Percentiles rank a stretch among this genome's conserved stretches.
phyloP scores from a whole-genome alignment of 1,284 basidiomycete species.

The Ustilago tritici region DNA sequence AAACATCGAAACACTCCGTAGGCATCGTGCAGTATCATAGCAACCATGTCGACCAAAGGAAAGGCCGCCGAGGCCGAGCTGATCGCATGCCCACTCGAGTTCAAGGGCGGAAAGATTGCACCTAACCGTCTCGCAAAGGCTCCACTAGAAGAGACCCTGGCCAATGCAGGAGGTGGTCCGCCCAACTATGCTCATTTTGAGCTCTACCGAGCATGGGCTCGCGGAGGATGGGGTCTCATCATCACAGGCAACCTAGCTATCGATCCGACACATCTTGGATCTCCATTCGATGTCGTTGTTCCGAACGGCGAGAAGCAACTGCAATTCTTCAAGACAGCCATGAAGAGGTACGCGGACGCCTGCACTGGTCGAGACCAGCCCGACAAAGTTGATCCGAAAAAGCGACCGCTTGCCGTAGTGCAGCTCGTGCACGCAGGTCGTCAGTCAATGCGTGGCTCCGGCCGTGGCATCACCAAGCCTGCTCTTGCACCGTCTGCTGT shows the following conservation, averaged over 20 bases:
- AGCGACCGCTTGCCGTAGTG: slow-evolving; percentile 72
- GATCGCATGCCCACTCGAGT: slow-evolving; percentile 72
- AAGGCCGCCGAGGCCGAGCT: slow-evolving; percentile 34
- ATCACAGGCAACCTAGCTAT: slow-evolving; percentile 89
- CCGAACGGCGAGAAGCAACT: slow-evolving; percentile 71
- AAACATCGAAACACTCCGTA: background rate
- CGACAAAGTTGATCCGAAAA: slow-evolving; percentile 65
- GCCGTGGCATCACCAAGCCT: slow-evolving; percentile 75
- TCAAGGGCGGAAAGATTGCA: slow-evolving; percentile 74
- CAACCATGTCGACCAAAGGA: slow-evolving; percentile 13
- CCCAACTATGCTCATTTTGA: slow-evolving; percentile 72
- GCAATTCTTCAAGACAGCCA: slow-evolving; percentile 66
- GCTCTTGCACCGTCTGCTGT: slow-evolving; percentile 82
- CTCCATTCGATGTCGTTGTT: slow-evolving; percentile 83
- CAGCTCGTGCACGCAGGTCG: slow-evolving; percentile 89
- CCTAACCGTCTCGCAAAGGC: slow-evolving; percentile 73
- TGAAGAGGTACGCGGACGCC: slow-evolving; percentile 54
- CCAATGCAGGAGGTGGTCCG: slow-evolving; percentile 55
- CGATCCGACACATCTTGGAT: slow-evolving; percentile 77
- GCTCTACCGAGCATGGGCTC: slow-evolving; percentile 83
- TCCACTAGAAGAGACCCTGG: slow-evolving; percentile 65
- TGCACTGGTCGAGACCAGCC: slow-evolving; percentile 52
- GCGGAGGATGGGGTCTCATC: slow-evolving; percentile 86
- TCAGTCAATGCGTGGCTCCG: slow-evolving; percentile 81
- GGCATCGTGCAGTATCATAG: background rate